Evolutionary conservation across 768 basidiomycete species (phyloP), one percentile per base, ranked within the genome.

Genomic region (Pluteus cervinus): DNA sequence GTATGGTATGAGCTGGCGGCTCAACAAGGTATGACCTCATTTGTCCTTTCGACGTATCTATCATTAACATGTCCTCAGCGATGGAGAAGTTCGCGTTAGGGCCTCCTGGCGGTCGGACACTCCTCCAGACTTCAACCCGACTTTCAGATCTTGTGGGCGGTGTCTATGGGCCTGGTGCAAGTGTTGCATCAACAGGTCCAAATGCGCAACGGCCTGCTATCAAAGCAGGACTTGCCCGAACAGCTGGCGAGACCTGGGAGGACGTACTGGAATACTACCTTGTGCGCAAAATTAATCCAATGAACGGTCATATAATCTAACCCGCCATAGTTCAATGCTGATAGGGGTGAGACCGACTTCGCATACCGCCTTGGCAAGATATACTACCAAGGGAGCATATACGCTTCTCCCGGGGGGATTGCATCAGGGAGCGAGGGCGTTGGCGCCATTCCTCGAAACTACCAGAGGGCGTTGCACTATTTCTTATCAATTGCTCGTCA

Each of bases 361-460:
- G 90, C 91, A 2, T 91, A 86, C 58, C 79, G 88, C 11, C 73
- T 98, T 2, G 96, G 91, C n/a, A 84, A 89, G 60, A 86, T 98
- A 7, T 94, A 85, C 62, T 98, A 99, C 53, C 86, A 92, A 54
- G 96, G 96, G 12, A 91, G 87, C 41, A 85, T 97, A 24, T 97
- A 96, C 52, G 70, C 75, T 4, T 66, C 76, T 7, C 58, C 69
- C 10, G 90, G 90, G 3, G 93, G 94, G 7, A 79, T 86, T 26
- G 76, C 73, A 2, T 91, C 87, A 2, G 89, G 91, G 11, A 86
- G 87, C 17, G 89, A 94, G 61, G 88, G 88, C n/a, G 90, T 91
- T 18, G 90, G 89, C 6, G 79, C 79, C n/a, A 74, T 96, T 9
- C 78, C 82, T 1, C 77, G 84, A 30, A 87, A 89, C 55, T 94